Conservation (phyloP, 106 monocot genomes). For the Chionographis japonica region DNA sequence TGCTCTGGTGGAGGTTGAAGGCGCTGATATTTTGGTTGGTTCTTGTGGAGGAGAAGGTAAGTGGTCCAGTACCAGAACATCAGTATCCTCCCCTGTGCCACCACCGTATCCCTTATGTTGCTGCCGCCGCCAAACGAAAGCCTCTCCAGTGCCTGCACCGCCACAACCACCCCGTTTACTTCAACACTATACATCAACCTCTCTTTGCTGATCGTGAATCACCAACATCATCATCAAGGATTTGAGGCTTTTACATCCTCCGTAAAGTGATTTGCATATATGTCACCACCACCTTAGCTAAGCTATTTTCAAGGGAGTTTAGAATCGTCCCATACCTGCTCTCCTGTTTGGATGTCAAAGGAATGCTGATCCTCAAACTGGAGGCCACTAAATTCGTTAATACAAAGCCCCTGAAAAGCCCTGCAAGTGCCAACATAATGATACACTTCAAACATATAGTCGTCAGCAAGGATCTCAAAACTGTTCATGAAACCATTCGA, state of each 20-base stretch:
- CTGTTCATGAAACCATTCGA: neutral
- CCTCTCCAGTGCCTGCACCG: slow-evolving; percentile 76
- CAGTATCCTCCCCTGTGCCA: slow-evolving; percentile 84
- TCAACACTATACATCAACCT: neutral
- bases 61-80: slow-evolving; percentile 99
- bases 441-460: neutral
- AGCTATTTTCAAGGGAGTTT: neutral
- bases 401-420: slow-evolving; percentile 96
- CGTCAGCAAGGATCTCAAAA: neutral
- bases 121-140: slow-evolving; percentile 81
- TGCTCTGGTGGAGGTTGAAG: slow-evolving; percentile 33
- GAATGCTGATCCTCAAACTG: slow-evolving; percentile 77
- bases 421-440: slow-evolving; percentile 28
- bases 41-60: slow-evolving; percentile 83
- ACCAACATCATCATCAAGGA: too few species aligned
- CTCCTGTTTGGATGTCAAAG: slow-evolving; percentile 85
- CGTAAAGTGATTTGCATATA: too few species aligned
- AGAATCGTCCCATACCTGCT: slow-evolving; percentile 53
- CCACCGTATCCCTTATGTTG: slow-evolving; percentile 55
- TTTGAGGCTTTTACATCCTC: too few species aligned
- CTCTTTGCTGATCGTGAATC: too few species aligned
- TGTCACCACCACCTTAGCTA: too few species aligned
- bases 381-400: slow-evolving; percentile 91
- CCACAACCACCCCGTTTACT: neutral
- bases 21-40: slow-evolving; percentile 86